Conservation (phyloP, 176 grass and related monocot species). For the Raddia guianensis region DNA sequence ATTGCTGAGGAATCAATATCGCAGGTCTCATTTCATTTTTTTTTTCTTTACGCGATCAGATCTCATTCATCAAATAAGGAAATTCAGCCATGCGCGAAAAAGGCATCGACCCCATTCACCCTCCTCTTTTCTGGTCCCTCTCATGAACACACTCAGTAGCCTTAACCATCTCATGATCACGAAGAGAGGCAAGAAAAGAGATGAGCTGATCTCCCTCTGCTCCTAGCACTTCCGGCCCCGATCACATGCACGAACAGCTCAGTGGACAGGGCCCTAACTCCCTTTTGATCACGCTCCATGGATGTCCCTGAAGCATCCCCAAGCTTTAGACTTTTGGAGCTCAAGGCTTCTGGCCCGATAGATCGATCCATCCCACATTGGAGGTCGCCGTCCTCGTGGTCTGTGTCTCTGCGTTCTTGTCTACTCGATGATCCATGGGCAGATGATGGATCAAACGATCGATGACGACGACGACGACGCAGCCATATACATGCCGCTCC, state of each 20-base stretch:
- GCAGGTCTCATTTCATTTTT: too few relatives aligned
- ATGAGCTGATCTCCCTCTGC: too few relatives aligned
- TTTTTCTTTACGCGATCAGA: too few relatives aligned
- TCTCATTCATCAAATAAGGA: background rate
- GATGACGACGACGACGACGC: background rate
- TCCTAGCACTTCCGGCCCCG: background rate
- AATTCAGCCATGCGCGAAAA: background rate
- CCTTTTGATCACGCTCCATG: constrained; percentile 1
- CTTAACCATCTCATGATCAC: too few relatives aligned
- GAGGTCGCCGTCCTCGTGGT: constrained; percentile 6
- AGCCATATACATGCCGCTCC: background rate
- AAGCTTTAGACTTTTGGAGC: too few relatives aligned
- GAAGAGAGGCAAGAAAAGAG: background rate
- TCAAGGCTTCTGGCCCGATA: background rate
- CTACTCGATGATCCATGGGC: constrained; percentile 22
- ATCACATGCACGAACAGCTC: constrained; percentile 55
- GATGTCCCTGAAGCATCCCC: background rate
- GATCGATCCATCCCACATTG: background rate
- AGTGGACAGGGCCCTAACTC: constrained; percentile 27
- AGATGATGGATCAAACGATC: background rate
- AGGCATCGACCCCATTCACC: background rate
- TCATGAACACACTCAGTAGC: background rate
- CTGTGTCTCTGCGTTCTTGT: constrained; percentile 23
- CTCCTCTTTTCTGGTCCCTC: background rate
- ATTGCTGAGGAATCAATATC: background rate